A percentile compares a stretch with the other conserved stretches of the same genome.
Evolutionary conservation across 1,139 yeast genomes (phyloP).

Genomic region (Lodderomyces elongisporus): DNA sequence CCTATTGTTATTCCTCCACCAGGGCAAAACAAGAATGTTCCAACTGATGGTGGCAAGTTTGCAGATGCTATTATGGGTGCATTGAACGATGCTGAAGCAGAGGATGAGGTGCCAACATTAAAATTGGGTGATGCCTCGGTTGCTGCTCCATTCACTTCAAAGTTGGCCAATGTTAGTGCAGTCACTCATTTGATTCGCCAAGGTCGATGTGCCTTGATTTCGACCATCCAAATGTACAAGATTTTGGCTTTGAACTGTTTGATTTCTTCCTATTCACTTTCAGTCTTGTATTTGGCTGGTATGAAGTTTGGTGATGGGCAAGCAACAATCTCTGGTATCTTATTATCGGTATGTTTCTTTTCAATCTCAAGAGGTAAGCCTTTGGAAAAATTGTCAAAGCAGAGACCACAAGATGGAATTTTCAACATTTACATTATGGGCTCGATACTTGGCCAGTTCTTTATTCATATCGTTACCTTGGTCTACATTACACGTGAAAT

Average conservation of each 20-base stretch:
- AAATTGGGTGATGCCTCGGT: constrained; percentile 98
- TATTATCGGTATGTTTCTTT: constrained; percentile 89
- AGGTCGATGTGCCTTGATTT: constrained; percentile 97
- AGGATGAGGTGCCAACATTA: constrained; percentile 84
- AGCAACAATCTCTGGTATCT: constrained; percentile 87
- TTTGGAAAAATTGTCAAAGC: constrained; percentile 79
- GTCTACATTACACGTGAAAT: constrained; percentile 80
- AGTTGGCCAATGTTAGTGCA: constrained; percentile 85
- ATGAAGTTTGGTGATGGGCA: constrained; percentile 98
- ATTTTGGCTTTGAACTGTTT: constrained; percentile 94
- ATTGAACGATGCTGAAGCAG: constrained; percentile 65
- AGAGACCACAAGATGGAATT: constrained; percentile 97
- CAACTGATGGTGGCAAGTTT: constrained; percentile 38
- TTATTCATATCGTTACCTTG: constrained; percentile 80
- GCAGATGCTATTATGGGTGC: constrained; percentile 74
- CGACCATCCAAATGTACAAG: constrained; percentile 98
- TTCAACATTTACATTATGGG: constrained; percentile 96
- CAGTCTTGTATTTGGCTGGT: constrained; percentile 94
- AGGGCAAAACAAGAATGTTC: constrained; percentile 19
- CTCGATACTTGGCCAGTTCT: constrained; percentile 93
- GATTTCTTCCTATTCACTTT: constrained; percentile 92
- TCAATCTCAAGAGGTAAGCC: constrained; percentile 95
- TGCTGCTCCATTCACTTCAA: constrained; percentile 98
- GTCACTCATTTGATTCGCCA: constrained; percentile 94
- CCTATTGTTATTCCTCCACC: constrained; percentile 10